Evolutionary conservation across 75 land plant genomes (phyloP).

Genomic region (Larix kaempferi): DNA sequence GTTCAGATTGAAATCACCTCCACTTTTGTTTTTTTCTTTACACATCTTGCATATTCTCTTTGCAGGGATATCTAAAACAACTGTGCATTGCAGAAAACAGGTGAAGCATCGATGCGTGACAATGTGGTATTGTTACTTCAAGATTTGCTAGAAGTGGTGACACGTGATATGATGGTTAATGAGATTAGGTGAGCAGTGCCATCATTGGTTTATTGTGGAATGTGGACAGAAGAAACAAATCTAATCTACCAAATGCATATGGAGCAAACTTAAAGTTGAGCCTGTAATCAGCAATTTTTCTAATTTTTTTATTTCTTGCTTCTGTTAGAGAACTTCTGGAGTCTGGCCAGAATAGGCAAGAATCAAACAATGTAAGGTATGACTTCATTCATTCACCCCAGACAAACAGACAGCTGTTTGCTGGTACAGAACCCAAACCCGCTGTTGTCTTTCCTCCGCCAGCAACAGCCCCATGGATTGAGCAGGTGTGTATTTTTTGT

Average conservation of each 20-base stretch:
- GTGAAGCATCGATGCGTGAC: constrained; percentile 59
- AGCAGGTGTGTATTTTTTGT: constrained; percentile 52
- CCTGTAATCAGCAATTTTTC: background rate
- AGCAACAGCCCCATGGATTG: constrained; percentile 78
- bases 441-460: constrained; percentile 77
- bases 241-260: background rate
- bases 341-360: constrained; percentile 65
- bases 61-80: constrained; percentile 1
- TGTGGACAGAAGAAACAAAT: background rate
- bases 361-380: constrained; percentile 37
- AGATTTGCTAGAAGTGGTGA: constrained; percentile 97
- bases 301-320: background rate
- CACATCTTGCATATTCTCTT: background rate
- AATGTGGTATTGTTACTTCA: constrained; percentile 81
- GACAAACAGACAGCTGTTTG: constrained; percentile 62
- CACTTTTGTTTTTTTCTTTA: background rate
- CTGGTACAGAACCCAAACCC: constrained; percentile 60
- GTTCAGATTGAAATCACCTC: background rate
- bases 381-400: constrained; percentile 7
- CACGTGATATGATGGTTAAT: constrained; percentile 94
- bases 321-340: constrained; percentile 64
- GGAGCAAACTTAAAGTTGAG: background rate
- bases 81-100: constrained; percentile 52
- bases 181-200: constrained; percentile 46
- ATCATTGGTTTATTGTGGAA: background rate